These are phyloP conservation scores for Picochlorum sp. DNA, from an alignment of 139 green algal genomes.

Conservation along the genomic window DNA sequence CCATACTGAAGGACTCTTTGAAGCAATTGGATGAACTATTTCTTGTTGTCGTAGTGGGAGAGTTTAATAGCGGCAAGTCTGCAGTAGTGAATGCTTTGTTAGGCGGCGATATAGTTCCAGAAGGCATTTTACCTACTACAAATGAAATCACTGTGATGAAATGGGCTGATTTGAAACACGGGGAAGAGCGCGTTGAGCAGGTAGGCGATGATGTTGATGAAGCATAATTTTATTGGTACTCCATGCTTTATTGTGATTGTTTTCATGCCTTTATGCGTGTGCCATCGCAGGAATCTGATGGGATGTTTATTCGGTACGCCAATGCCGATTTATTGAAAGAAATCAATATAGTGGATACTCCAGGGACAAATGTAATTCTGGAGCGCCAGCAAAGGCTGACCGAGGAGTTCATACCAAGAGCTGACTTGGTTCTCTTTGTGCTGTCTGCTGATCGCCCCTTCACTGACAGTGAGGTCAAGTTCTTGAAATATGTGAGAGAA, in stretches of 20 bases:
- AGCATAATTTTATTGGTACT: neutral
- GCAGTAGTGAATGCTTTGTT: constrained; percentile 90
- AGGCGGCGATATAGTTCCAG: constrained; percentile 61
- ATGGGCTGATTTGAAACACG: constrained; percentile 24
- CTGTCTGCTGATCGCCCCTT: constrained; percentile 83
- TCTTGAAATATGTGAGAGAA: constrained; percentile 79
- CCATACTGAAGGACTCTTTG: constrained; percentile 44
- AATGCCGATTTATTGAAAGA: constrained; percentile 63
- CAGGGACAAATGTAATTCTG: constrained; percentile 95
- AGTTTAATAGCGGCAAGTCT: constrained; percentile 91
- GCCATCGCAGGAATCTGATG: constrained; percentile 53
- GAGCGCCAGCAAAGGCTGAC: constrained; percentile 95
- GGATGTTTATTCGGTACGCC: constrained; percentile 67
- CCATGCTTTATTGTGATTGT: neutral
- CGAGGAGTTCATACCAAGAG: constrained; percentile 94
- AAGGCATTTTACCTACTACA: constrained; percentile 95
- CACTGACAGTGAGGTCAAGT: constrained; percentile 82
- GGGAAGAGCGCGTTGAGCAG: constrained; percentile 14
- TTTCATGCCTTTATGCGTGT: neutral
- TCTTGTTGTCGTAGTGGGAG: constrained; percentile 90
- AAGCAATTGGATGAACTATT: constrained; percentile 86
- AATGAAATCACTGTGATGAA: constrained; percentile 96
- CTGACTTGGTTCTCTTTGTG: constrained; percentile 96
- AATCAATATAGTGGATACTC: constrained; percentile 94
- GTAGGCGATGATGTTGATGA: neutral